Base-by-base conservation (phyloP, 2,329 filamentous ascomycete genomes). In the Fusarium fujikuroi region DNA sequence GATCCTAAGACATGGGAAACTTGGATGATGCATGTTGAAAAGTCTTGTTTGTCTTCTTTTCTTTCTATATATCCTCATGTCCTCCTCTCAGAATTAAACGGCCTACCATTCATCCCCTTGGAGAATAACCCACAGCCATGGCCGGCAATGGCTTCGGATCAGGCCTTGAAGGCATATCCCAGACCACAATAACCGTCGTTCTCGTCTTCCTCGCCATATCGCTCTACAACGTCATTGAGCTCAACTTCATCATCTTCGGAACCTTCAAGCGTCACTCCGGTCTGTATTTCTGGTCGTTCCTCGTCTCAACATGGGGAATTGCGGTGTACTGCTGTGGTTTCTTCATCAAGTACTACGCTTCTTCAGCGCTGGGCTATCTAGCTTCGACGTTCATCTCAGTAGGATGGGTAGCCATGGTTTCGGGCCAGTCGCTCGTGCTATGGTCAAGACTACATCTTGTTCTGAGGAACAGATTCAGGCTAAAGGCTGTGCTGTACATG, bases 361-460 rank as follows among this genome's bases (percentile, higher is more conserved):
- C 73, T 1, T 28, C 64, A 3, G 63, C 66, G 5, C 57, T 76
- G 9, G 76, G 74, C 2, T 80, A 76, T 34, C 43, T 77, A 6
- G 76, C 76, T 2, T 66, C 40, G 9, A 72, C 77, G 0, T 30
- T 77, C 2, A 80, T 79, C 40, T 21, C 56, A 4, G 19, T 75
- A 5, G 79, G 79, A 18, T 82, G 80, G 80, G 66, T 79, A 15
- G 73, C 72, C 5, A 90, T 91, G 88, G 86, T 92, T 1, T 90
- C 89, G 3, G 90, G 90, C 1, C 88, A 91, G 77, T 86, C 87
- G 0, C 74, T 91, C 18, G 90, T 92, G 3, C 81, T 92, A 3
- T 92, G 89, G 82, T 91, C 89, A 1, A 85, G 90, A 11, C 83
- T 92, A 1, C 89, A 91, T 75, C 83, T 92, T 3, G 84, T 92